Conservation (phyloP, 495 filamentous ascomycete genomes). For the Diplogelasinospora grovesii region DNA sequence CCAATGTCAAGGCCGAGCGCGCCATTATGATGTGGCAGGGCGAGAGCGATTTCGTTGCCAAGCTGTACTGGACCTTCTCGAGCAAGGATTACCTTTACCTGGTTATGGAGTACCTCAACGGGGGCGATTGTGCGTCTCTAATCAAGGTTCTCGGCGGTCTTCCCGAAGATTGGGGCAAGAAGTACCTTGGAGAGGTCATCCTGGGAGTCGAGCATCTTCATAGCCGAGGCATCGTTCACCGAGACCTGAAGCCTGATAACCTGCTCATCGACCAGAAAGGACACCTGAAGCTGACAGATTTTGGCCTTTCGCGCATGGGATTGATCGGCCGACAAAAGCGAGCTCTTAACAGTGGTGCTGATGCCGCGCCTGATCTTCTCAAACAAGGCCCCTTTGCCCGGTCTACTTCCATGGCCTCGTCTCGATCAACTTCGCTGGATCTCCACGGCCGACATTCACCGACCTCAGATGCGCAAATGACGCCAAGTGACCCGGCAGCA, state of each 20-base stretch:
- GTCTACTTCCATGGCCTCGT: conserved; percentile 79
- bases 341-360: conserved; percentile 70
- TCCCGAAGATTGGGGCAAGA: conserved; percentile 94
- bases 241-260: conserved; percentile 96
- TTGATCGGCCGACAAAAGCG: conserved; percentile 93
- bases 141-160: conserved; percentile 88
- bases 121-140: conserved; percentile 91
- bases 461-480: conserved; percentile 77
- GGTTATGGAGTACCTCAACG: conserved; percentile 98
- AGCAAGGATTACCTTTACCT: conserved; percentile 98
- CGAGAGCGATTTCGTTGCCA: conserved; percentile 97
- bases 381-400: conserved; percentile 88
- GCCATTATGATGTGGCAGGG: conserved; percentile 99
- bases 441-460: conserved; percentile 75
- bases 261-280: conserved; percentile 94
- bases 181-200: conserved; percentile 92
- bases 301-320: conserved; percentile 95
- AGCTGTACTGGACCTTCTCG: conserved; percentile 98
- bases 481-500: conserved; percentile 58
- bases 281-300: conserved; percentile 95
- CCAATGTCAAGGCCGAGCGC: conserved; percentile 95
- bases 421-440: conserved; percentile 93
- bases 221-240: conserved; percentile 87
- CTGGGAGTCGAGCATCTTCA: conserved; percentile 94
- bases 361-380: conserved; percentile 81